Conservation (phyloP, 1,139 yeast species). For the Candida mesenterica region DNA sequence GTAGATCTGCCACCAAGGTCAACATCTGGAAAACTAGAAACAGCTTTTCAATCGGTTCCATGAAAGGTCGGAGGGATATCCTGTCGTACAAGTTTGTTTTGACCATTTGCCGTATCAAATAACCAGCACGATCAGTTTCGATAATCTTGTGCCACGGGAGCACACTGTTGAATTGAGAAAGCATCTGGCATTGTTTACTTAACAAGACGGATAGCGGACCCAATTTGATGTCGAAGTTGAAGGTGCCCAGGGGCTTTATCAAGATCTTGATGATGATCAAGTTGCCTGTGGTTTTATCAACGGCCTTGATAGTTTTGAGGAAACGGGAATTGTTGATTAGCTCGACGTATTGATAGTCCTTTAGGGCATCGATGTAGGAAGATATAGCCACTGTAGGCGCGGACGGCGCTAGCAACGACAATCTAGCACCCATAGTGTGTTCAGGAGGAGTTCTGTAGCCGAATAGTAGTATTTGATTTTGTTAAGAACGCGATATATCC, state of each 20-base stretch:
- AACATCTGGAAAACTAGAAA: slow-evolving; percentile 84
- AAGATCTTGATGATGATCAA: slow-evolving; percentile 74
- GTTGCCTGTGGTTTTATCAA: slow-evolving; percentile 58
- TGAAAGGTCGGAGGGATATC: slow-evolving; percentile 81
- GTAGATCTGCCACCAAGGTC: slow-evolving; percentile 60
- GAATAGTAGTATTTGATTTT: too few species aligned
- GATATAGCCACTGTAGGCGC: slow-evolving; percentile 91
- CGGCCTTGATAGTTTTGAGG: slow-evolving; percentile 80
- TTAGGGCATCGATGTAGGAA: slow-evolving; percentile 80
- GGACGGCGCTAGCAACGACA: slow-evolving; percentile 83
- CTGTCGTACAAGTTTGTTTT: slow-evolving; percentile 82
- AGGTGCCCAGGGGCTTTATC: slow-evolving; percentile 59
- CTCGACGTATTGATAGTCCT: slow-evolving; percentile 69
- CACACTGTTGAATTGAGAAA: slow-evolving; percentile 58
- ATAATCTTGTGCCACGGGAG: slow-evolving; percentile 71
- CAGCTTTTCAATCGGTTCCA: slow-evolving; percentile 75
- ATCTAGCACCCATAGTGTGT: slow-evolving; percentile 80
- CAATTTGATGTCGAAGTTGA: slow-evolving; percentile 29
- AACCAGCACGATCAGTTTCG: slow-evolving; percentile 92
- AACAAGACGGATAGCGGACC: slow-evolving; percentile 33
- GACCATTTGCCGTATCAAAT: slow-evolving; percentile 77
- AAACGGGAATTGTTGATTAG: slow-evolving; percentile 76
- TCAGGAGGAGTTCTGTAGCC: too few species aligned
- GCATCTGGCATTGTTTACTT: slow-evolving; percentile 34
- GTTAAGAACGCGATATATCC: not conserved